Base-by-base conservation (phyloP, 257 asterid species). In the Solanum habrochaites region DNA sequence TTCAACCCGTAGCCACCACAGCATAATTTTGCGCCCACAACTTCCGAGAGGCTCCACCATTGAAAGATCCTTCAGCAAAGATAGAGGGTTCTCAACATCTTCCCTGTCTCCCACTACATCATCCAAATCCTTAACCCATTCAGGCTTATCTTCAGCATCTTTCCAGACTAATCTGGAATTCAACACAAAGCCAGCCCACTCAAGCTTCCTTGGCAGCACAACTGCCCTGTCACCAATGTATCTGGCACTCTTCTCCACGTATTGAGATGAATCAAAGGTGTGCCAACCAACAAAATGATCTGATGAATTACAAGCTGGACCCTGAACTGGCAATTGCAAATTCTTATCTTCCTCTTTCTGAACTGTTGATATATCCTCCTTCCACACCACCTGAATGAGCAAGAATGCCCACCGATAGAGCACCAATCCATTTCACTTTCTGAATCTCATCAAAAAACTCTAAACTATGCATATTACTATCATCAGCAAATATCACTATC, bases 1-100 rank as follows among this genome's bases (percentile, higher is more conserved):
- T 92, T 97, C 99, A 66, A 97, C 99, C 47, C 99, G 99, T 83
- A 97, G 95, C 99, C 99, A 96, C 99, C 99, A 97, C 78, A 96
- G 89, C 96, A 95, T 86, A 74, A 97, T 89, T 89, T 93, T 97
- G 52, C 94, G 96, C 47, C 99, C 99, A 58, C 99, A 96, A 87
- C 92, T 94, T 86, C 99, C 98, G 60, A 97, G 99, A 89, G 99
- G 99, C 90, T 97, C 98, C 83, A 96, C 97, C 23, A 92, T 90
- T 27, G 98, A 92, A 82, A 90, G 87, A 86, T 95, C 98, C 91
- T 90, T 95, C 84, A 97, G 86, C 90, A 97, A 93, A 23, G 93
- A 88, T 42, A 97, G 62, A 2, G 99, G 98, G 87, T 91, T 94
- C 89, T 94, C 97, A 31, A 95, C 86, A 87, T 92, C 94, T 83